Evolutionary conservation across 1,284 basidiomycete genomes (phyloP), one percentile per base, ranked within the genome.

Genomic region (Termitomyces sp.): DNA sequence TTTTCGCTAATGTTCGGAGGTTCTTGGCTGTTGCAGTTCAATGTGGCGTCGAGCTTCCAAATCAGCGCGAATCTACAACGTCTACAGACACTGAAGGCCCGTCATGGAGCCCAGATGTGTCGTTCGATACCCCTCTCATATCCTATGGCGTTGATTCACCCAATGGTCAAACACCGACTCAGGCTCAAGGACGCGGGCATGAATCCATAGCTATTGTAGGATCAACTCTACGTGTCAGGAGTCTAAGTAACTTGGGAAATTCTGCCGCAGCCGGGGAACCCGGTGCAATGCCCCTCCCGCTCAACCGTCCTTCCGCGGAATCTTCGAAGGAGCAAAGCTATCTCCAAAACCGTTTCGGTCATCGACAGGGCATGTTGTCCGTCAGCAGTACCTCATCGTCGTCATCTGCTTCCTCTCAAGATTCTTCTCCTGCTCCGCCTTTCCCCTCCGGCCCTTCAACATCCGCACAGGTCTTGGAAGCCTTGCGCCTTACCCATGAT

Each of bases 401-500:
- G 2, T 80, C 77, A n/a, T 80, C 78, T 14, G 73, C 72, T 56
- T 88, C 79, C n/a, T 82, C 83, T 46, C 73, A 75, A 60, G 77
- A 73, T 42, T 79, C 76, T 3, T 70, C 73, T n/a, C 69, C 71
- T 38, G 74, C 78, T 5, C 76, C 79, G 8, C 68, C 78, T 8
- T 88, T 90, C 63, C 88, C 88, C 38, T 75, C 76, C 38, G 88
- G 88, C 6, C 82, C 85, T 26, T 81, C 83, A 43, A 83, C 79
- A 18, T 76, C 81, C 28, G 67, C 75, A 3, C 81, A 87, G 61
- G 81, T 91, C 4, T 77, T 87, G 67, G 84, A 86, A 49, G 79
- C 81, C 4, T 74, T 92, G 26, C 83, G 86, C 18, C 69, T 76
- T 49, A 90, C 91, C 9, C 92, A 96, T 66, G 93, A 96, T 64